Evolutionary conservation across 805 yeast genomes (phyloP).

Genomic region (Saturnispora quitensis): DNA sequence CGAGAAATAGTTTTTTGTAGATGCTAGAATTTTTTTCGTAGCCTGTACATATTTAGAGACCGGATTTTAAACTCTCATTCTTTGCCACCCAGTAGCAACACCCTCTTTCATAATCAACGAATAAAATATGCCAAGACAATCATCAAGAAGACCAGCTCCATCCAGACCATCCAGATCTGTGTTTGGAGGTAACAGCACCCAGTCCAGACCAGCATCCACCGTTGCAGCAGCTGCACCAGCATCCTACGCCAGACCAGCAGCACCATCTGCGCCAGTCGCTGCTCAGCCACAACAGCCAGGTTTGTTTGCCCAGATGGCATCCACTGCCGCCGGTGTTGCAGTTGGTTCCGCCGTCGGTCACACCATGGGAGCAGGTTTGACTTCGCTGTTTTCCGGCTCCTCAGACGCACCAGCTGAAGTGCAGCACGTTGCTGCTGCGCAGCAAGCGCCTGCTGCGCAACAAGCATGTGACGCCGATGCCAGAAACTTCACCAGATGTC

Average conservation of each 20-base stretch:
- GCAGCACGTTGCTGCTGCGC: constrained; percentile 25
- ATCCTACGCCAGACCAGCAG: constrained; percentile 41
- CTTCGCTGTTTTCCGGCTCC: constrained; percentile 81
- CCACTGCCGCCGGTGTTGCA: constrained; percentile 99
- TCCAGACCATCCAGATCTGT: constrained; percentile 25
- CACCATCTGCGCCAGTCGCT: constrained; percentile 35
- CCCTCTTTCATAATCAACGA: not conserved
- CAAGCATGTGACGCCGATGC: constrained; percentile 86
- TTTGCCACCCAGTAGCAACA: not conserved
- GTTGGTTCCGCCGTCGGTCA: constrained; percentile 98
- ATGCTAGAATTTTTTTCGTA: not conserved
- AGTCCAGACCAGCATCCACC: constrained; percentile 66
- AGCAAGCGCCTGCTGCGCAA: constrained; percentile 28
- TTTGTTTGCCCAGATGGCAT: constrained; percentile 92
- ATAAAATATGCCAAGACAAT: constrained; percentile 27
- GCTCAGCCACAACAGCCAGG: constrained; percentile 64
- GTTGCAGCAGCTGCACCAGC: constrained; percentile 51
- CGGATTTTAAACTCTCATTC: not conserved
- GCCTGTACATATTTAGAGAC: not conserved
- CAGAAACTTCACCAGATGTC: constrained; percentile 88
- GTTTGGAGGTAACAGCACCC: constrained; percentile 25
- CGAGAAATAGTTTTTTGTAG: not conserved
- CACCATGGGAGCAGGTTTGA: constrained; percentile 90
- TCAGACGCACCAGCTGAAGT: constrained; percentile 31
- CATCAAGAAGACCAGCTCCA: constrained; percentile 36